Evolutionary conservation across 345 rosid species (phyloP).

Genomic region (Syzygium jambos): DNA sequence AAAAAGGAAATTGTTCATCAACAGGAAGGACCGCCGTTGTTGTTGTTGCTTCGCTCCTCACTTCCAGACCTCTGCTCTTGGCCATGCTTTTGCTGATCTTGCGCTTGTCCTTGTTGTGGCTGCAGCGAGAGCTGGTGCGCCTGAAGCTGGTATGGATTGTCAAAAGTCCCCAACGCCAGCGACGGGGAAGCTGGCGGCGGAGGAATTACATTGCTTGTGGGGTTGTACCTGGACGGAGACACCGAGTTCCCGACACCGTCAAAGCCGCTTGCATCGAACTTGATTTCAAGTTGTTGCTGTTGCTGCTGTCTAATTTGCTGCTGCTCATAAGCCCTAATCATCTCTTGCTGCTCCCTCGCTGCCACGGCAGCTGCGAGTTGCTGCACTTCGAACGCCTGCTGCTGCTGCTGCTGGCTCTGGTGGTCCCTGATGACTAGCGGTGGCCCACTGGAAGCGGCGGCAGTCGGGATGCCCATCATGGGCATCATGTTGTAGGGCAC

Average conservation of each 20-base stretch:
- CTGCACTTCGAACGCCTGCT: constrained; percentile 53
- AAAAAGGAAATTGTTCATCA: constrained; percentile 5
- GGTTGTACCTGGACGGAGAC: background rate
- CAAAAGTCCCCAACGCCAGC: constrained; percentile 47
- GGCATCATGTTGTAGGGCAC: background rate
- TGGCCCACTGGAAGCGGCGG: constrained; percentile 13
- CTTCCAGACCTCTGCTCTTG: background rate
- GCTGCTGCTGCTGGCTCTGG: constrained; percentile 30
- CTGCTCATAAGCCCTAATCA: constrained; percentile 44
- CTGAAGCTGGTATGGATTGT: constrained; percentile 41
- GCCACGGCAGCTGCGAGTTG: constrained; percentile 47
- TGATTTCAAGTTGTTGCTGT: constrained; percentile 36
- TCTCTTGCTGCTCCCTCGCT: constrained; percentile 54
- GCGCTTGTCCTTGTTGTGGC: constrained; percentile 41
- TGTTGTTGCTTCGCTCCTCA: background rate
- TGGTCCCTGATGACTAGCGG: constrained; percentile 21
- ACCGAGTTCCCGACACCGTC: constrained; percentile 17
- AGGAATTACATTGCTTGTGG: background rate
- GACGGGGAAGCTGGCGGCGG: constrained; percentile 33
- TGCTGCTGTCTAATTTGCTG: constrained; percentile 32
- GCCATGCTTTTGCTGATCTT: constrained; percentile 5
- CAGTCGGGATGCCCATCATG: background rate
- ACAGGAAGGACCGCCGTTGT: constrained; percentile 24
- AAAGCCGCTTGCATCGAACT: constrained; percentile 22
- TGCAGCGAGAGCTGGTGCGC: constrained; percentile 51